Evolutionary conservation across 345 rosid species (phyloP), one percentile per base, ranked within the genome.

Genomic region (Cochlearia excelsa): DNA sequence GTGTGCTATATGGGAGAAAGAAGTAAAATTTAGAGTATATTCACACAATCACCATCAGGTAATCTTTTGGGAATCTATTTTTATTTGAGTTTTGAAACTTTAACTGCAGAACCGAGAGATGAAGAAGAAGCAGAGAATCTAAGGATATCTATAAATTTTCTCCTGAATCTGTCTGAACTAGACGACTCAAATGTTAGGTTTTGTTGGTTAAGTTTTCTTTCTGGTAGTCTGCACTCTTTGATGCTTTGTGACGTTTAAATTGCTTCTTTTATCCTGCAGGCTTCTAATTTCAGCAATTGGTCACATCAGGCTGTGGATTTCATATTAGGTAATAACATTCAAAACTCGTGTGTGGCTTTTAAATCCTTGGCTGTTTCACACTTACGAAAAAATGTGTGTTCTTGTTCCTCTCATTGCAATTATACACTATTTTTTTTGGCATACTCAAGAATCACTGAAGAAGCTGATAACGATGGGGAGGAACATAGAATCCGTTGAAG

Each of bases 291-390:
- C 69, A 65, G 82, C 28, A 87, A 75, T 51, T 93, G 96, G 96
- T 85, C 90, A 11, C 99, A 89, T 74, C 99, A 93, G 73, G 95
- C 99, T 55, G 88, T 83, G 51, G 96, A 89, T 51, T 85, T 85
- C 80, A 84, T 87, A 66, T 60, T 85, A 75, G 97, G 99, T 89
- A 77, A 31, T 43, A 35, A 54, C 50, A 35, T 26, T 34, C 9
- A 39, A 2, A 47, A 8, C 4, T 48, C 45, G 2, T 61, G 30
- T 46, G 9, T 39, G 40, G 58, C 41, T 16, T 16, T 16, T 16
- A 48, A 6, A 33, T 48, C 8, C 30, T 54, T 46, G 8, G 30
- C 38, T 61, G 63, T 5, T 46, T 51, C 57, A 31, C 51, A 5
- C 31, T 54, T 57, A 23, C 31, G 38, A 50, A 9, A 53, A 34